Base-by-base conservation (phyloP, 345 rosid genomes). In the Iberis pinnata region DNA sequence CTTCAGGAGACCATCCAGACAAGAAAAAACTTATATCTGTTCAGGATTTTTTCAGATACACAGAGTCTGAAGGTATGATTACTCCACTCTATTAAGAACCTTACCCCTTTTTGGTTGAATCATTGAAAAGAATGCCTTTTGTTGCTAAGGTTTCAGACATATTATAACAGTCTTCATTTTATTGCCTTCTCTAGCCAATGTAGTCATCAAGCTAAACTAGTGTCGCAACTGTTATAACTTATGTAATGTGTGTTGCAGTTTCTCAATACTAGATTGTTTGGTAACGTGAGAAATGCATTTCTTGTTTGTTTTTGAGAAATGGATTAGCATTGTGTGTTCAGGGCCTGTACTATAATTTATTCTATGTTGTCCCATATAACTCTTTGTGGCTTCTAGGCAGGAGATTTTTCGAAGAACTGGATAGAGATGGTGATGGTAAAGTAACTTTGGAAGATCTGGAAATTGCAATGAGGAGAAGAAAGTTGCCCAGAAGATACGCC, bases 11-110 rank as follows among this genome's bases (percentile, higher is more conserved):
- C 40, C 76, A 88, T 57, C 98, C 98, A 3, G 96, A 92, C 77
- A 92, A 92, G 88, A 92, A 88, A 67, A 92, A 80, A 31, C 78
- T 92, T 11, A 58, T 85, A 54, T 92, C 98, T 40, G 98, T 88
- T 53, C 98, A 92, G 78, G 95, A 92, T 67, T 92, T 92, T 77
- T 92, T 92, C 74, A 83, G 95, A 79, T 92, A 92, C 80, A 88
- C 98, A 0, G 97, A 92, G 53, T 49, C 87, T 50, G 98, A 92
- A 85, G 98, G 98, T 92, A 83, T 73, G 57, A 49, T 49, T 72
- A 51, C 43, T 67, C 42, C 7, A 18, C n/a, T n/a, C n/a, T n/a
- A n/a, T n/a, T n/a, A n/a, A n/a, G n/a, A 8, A 15, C 49, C 51
- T 43, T 27, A 12, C 12, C 10, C 8, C 8, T 4, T 57, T 24